phyloP scores from a whole-genome alignment of 352 stramenopile genomes.

The Globisporangium abappressorium region DNA sequence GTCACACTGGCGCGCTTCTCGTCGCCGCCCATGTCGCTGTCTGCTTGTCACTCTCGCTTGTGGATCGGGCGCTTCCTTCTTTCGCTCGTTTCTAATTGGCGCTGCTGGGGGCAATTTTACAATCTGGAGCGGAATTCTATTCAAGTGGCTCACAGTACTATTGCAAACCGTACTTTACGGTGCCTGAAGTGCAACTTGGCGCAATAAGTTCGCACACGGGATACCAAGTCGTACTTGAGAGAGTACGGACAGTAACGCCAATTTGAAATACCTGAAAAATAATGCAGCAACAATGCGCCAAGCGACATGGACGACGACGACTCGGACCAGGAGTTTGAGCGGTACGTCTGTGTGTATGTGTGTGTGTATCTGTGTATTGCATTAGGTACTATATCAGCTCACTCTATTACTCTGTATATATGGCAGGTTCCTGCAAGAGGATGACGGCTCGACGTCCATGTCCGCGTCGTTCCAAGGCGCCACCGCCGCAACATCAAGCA shows the following conservation, averaged over 20 bases:
- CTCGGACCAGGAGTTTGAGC: slow-evolving; percentile 62
- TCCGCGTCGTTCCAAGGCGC: slow-evolving; percentile 29
- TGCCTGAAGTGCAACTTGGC: neutral
- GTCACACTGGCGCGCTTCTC: slow-evolving; percentile 13
- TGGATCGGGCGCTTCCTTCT: neutral
- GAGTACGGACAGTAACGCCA: neutral
- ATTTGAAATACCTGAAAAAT: slow-evolving; percentile 2
- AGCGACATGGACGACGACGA: slow-evolving; percentile 31
- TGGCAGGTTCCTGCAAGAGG: slow-evolving; percentile 54
- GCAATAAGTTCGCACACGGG: neutral
- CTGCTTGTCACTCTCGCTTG: neutral
- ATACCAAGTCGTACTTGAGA: slow-evolving; percentile 9
- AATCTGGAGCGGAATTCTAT: neutral
- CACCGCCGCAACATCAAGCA: neutral
- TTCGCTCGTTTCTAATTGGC: neutral
- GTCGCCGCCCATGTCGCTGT: slow-evolving; percentile 12
- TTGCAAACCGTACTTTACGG: neutral
- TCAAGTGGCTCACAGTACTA: neutral
- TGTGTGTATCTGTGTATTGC: neutral
- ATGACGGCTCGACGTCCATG: slow-evolving; percentile 48
- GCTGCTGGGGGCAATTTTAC: neutral
- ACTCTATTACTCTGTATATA: neutral
- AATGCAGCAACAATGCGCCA: slow-evolving; percentile 4
- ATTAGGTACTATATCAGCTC: neutral
- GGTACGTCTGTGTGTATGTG: slow-evolving; percentile 27